Percentiles rank a stretch among this genome's conserved stretches.
phyloP scores from a whole-genome alignment of 306 rosid species.

The Castanea crenata region DNA sequence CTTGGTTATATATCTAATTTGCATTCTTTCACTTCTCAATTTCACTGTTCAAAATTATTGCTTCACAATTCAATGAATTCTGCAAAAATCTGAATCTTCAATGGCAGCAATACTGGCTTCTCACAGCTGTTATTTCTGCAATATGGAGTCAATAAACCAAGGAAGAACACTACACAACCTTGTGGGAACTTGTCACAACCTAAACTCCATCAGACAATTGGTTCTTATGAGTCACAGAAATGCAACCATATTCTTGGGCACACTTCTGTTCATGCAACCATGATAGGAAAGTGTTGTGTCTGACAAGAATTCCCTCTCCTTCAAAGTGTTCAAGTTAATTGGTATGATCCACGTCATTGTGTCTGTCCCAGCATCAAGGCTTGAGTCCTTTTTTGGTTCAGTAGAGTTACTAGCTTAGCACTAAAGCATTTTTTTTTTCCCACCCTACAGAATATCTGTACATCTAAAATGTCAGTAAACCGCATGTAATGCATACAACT shows the following conservation, averaged over 20 bases:
- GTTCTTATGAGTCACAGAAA: background rate
- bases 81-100: no score
- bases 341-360: slow-evolving; percentile 6
- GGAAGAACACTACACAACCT: no score
- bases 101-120: no score
- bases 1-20: background rate
- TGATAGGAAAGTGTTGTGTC: background rate
- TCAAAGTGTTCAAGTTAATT: background rate
- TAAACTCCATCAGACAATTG: background rate
- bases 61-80: no score
- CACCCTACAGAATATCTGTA: background rate
- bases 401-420: slow-evolving; percentile 1
- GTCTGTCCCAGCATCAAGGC: background rate
- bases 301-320: background rate
- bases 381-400: slow-evolving; percentile 8
- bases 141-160: no score
- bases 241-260: background rate
- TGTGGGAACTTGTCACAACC: background rate
- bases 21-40: no score
- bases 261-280: background rate
- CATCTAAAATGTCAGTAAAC: background rate
- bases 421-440: background rate
- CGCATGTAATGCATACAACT: background rate
- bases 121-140: no score
- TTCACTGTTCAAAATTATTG: no score